These are phyloP conservation scores for Arthroderma uncinatum DNA, from an alignment of 2,329 filamentous ascomycete species.

Conservation along the genomic window DNA sequence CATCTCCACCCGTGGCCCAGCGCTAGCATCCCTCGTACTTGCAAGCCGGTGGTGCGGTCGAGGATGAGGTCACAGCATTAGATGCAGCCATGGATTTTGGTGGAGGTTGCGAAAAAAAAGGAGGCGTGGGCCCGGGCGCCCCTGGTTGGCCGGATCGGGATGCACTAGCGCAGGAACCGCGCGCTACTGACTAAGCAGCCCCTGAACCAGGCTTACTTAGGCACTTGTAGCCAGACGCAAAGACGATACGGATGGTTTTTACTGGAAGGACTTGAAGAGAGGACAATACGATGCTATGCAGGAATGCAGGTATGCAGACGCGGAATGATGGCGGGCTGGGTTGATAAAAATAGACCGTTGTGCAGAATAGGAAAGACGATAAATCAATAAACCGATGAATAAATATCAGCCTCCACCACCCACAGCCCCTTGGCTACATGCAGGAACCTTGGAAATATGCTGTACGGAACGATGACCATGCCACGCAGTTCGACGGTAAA, in stretches of 20 bases:
- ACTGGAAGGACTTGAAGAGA: neutral
- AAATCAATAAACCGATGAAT: constrained; percentile 3
- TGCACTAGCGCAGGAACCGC: constrained; percentile 10
- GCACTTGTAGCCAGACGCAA: neutral
- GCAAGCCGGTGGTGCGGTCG: neutral
- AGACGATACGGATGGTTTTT: too few relatives aligned
- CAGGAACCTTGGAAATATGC: neutral
- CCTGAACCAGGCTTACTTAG: neutral
- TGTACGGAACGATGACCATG: neutral
- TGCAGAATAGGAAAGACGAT: neutral
- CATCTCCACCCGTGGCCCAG: neutral
- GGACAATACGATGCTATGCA: too few relatives aligned
- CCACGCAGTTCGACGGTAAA: neutral
- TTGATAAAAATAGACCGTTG: too few relatives aligned
- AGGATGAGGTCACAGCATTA: neutral
- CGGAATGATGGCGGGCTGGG: neutral
- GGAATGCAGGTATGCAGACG: too few relatives aligned
- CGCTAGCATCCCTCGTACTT: neutral
- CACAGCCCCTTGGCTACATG: constrained; percentile 3
- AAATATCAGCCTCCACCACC: constrained; percentile 1
- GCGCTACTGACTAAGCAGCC: constrained; percentile 5
- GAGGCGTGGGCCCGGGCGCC: neutral
- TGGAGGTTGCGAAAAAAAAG: neutral
- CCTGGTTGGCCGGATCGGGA: neutral
- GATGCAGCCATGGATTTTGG: neutral